Percentiles rank a stretch among this genome's conserved stretches.
Conservation (phyloP, 2,329 filamentous ascomycete species). For the Phyllosticta capitalensis region DNA sequence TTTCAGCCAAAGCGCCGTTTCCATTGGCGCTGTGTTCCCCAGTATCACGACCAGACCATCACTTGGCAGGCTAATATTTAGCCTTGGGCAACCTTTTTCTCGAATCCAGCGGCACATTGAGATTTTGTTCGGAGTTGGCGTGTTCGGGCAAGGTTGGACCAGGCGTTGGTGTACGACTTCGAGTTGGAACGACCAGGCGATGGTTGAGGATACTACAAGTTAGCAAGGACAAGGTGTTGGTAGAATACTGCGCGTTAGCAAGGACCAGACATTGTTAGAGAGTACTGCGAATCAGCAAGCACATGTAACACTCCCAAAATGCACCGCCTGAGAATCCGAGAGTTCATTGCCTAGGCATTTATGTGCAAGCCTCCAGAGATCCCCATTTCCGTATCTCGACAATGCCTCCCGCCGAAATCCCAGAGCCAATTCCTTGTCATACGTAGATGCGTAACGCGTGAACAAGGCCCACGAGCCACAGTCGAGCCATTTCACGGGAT, state of each 20-base stretch:
- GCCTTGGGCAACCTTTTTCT: no score
- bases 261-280: not conserved
- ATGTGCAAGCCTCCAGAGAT: slow-evolving; percentile 6
- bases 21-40: not conserved
- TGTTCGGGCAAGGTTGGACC: slow-evolving; percentile 1
- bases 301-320: not conserved
- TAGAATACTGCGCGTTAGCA: no score
- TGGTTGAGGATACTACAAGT: no score
- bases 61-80: no score
- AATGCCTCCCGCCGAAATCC: slow-evolving; percentile 10
- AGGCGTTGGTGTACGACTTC: slow-evolving; percentile 6
- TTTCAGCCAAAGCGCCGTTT: slow-evolving; percentile 38
- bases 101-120: no score
- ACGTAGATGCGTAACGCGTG: slow-evolving; percentile 7
- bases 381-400: slow-evolving; percentile 7
- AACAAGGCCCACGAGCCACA: slow-evolving; percentile 1
- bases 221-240: no score
- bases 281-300: not conserved
- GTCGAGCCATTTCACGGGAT: slow-evolving; percentile 9
- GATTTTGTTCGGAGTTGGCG: not conserved
- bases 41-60: no score
- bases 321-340: not conserved
- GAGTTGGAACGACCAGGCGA: slow-evolving; percentile 2
- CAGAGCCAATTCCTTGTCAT: slow-evolving; percentile 9
- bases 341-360: slow-evolving; percentile 8